Percentiles rank a stretch among this genome's conserved stretches.
Evolutionary conservation across 805 yeast species (phyloP).

Genomic region (Ogataea nonfermentans): DNA sequence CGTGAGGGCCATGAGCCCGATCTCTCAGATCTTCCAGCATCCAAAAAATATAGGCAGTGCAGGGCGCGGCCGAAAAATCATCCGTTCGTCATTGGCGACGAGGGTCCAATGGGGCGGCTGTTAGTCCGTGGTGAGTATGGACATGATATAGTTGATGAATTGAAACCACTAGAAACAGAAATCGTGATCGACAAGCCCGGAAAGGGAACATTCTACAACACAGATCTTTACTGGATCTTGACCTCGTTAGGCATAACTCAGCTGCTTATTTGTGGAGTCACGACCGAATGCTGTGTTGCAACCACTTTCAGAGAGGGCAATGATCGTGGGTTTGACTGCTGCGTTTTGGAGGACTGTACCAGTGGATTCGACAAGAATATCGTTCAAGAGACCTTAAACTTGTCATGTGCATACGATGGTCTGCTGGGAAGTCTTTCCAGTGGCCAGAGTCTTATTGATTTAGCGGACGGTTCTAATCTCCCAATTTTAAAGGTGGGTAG

Average conservation of each 20-base stretch:
- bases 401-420: constrained; percentile 20
- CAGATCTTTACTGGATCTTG: constrained; percentile 29
- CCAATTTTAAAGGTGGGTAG: too few species aligned
- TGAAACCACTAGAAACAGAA: constrained; percentile 28
- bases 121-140: constrained; percentile 34
- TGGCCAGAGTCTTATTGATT: constrained; percentile 9
- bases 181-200: constrained; percentile 34
- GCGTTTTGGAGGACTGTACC: constrained; percentile 18
- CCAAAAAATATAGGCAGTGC: constrained; percentile 29
- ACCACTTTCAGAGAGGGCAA: constrained; percentile 35
- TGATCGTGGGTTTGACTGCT: constrained; percentile 34
- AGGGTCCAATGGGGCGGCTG: constrained; percentile 34
- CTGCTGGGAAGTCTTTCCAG: constrained; percentile 14
- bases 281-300: constrained; percentile 36
- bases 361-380: constrained; percentile 16
- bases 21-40: constrained; percentile 30
- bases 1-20: constrained; percentile 33
- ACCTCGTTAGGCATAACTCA: constrained; percentile 31
- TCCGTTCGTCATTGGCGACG: constrained; percentile 28
- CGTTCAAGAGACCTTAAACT: constrained; percentile 15
- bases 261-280: constrained; percentile 32
- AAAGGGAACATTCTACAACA: constrained; percentile 34
- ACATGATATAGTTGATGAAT: constrained; percentile 33
- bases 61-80: constrained; percentile 20
- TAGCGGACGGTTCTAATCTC: background rate